Evolutionary conservation across 257 asterid species (phyloP).

Genomic region (Thymus quinquecostatus): DNA sequence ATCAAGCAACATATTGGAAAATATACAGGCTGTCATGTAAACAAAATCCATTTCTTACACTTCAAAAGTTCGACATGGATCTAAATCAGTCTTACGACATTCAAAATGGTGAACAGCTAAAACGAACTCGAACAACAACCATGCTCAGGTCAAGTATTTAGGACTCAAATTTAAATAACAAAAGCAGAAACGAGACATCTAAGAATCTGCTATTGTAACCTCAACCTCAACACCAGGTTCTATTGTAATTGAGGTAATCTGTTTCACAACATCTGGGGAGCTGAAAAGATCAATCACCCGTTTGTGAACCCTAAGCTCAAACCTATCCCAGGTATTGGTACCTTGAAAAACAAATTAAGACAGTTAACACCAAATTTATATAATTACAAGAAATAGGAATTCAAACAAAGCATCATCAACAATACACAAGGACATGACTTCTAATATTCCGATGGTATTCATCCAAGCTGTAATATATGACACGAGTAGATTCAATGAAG

Average conservation of each 20-base stretch:
- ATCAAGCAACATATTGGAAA: neutral
- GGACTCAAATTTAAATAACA: conserved; percentile 1
- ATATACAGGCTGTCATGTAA: neutral
- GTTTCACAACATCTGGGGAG: no score
- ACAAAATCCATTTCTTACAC: conserved; percentile 1
- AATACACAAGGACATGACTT: neutral
- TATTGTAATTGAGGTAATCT: no score
- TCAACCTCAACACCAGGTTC: no score
- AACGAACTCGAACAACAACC: conserved; percentile 26
- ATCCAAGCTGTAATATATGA: neutral
- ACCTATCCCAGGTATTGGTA: no score
- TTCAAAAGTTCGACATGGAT: conserved; percentile 14
- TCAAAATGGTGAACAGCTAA: conserved; percentile 33
- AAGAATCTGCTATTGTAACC: conserved; percentile 56
- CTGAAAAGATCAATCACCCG: no score
- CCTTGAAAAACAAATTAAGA: neutral
- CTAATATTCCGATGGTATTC: neutral
- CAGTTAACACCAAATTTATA: neutral
- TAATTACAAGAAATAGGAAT: neutral
- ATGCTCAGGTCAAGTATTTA: conserved; percentile 2
- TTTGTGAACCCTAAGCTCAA: no score
- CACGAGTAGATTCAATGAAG: neutral
- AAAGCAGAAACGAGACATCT: conserved; percentile 23
- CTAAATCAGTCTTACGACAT: conserved; percentile 31
- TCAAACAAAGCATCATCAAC: neutral